A percentile compares a stretch with the other conserved stretches of the same genome.
phyloP scores from a whole-genome alignment of 1,284 basidiomycete species.

The Puccinia hordei region DNA sequence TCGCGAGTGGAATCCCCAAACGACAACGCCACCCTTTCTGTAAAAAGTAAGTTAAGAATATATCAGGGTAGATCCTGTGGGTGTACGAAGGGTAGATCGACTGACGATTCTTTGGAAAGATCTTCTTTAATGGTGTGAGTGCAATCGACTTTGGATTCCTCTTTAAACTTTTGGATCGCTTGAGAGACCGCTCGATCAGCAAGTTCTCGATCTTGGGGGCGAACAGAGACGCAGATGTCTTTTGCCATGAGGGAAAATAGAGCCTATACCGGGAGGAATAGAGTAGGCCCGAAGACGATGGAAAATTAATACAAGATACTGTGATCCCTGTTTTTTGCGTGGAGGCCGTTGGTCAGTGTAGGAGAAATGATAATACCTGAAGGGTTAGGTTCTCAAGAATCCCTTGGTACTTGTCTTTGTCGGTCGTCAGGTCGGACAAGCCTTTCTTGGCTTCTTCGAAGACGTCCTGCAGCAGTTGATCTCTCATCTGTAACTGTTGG shows the following conservation, averaged over 20 bases:
- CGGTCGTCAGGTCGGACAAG: constrained; percentile 64
- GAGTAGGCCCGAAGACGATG: too few relatives aligned
- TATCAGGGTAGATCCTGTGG: not conserved
- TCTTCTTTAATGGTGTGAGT: constrained; percentile 69
- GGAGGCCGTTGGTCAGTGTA: not conserved
- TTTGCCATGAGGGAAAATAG: constrained; percentile 71
- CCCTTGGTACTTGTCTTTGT: constrained; percentile 13
- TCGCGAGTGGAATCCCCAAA: constrained; percentile 70
- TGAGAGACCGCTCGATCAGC: constrained; percentile 67
- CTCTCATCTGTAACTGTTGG: constrained; percentile 82
- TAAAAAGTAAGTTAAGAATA: not conserved
- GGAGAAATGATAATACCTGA: constrained; percentile 21
- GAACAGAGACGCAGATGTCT: constrained; percentile 67
- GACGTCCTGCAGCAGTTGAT: constrained; percentile 86
- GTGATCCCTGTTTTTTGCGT: not conserved
- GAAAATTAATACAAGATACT: too few relatives aligned
- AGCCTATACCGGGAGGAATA: constrained; percentile 59
- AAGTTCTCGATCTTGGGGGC: constrained; percentile 67
- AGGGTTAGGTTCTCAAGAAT: constrained; percentile 35
- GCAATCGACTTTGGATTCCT: constrained; percentile 73
- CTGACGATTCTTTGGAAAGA: constrained; percentile 73
- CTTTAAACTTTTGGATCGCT: constrained; percentile 70
- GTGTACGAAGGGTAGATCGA: not conserved
- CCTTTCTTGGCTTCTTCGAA: constrained; percentile 75
- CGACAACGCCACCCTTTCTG: constrained; percentile 80